Conservation (phyloP, 306 rosid species). For the Argentina anserina region DNA sequence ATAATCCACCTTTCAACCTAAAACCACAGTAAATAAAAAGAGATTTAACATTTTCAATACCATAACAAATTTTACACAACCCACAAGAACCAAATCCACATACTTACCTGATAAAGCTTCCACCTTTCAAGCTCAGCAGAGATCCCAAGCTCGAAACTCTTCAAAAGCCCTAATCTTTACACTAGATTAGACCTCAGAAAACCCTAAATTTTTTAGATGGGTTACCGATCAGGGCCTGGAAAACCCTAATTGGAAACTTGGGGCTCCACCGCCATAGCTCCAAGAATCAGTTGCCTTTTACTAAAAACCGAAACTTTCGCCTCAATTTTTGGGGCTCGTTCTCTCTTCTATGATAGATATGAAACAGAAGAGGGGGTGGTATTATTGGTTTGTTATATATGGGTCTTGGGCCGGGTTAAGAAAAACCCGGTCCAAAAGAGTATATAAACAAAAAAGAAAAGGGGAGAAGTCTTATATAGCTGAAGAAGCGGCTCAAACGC, state of each 20-base stretch:
- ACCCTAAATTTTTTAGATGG: not conserved
- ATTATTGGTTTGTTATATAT: not conserved
- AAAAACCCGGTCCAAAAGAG: not conserved
- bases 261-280: not conserved
- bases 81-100: not conserved
- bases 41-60: not conserved
- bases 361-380: not conserved
- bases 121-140: not conserved
- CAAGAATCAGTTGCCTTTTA: not conserved
- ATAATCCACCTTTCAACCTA: slow-evolving; percentile 38
- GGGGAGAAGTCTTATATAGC: not conserved
- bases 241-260: slow-evolving; percentile 10
- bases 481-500: slow-evolving; percentile 12
- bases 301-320: not conserved
- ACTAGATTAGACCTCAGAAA: not conserved
- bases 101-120: not conserved
- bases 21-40: not conserved
- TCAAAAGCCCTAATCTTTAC: slow-evolving; percentile 9
- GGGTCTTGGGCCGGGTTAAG: not conserved
- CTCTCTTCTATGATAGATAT: not conserved
- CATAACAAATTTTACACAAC: not conserved
- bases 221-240: not conserved
- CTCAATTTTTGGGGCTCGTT: not conserved
- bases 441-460: not conserved
- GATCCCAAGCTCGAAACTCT: not conserved